A percentile compares a stretch with the other conserved stretches of the same genome.
Conservation (phyloP, 2,329 filamentous ascomycete genomes). For the Metarhizium humberi region DNA sequence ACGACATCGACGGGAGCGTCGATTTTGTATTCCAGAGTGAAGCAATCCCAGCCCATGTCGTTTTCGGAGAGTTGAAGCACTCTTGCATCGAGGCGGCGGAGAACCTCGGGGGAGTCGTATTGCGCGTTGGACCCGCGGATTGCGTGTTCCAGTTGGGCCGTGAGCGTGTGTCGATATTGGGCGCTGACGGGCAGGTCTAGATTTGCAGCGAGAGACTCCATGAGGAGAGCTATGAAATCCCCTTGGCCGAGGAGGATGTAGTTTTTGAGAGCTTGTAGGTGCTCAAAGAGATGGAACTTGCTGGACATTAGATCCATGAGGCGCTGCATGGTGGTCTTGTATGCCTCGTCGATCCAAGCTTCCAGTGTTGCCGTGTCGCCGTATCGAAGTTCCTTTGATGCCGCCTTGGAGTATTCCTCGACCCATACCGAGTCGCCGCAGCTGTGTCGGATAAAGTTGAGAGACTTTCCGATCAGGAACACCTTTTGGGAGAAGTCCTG, state of each 20-base stretch:
- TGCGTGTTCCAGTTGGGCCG: slow-evolving; percentile 94
- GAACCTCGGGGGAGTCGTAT: slow-evolving; percentile 84
- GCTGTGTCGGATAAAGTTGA: slow-evolving; percentile 96
- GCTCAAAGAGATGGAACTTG: slow-evolving; percentile 92
- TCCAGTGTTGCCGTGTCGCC: slow-evolving; percentile 89
- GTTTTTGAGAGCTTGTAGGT: slow-evolving; percentile 83
- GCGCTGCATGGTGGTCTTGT: slow-evolving; percentile 95
- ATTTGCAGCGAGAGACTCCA: slow-evolving; percentile 91
- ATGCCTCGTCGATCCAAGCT: slow-evolving; percentile 89
- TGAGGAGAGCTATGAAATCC: slow-evolving; percentile 92
- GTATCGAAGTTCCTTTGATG: slow-evolving; percentile 85
- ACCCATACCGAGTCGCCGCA: slow-evolving; percentile 94
- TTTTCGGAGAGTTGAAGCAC: slow-evolving; percentile 96
- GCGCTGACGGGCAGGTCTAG: slow-evolving; percentile 92
- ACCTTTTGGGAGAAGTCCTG: slow-evolving; percentile 92
- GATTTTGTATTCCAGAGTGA: slow-evolving; percentile 97
- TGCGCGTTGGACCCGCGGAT: slow-evolving; percentile 96
- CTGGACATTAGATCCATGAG: slow-evolving; percentile 87
- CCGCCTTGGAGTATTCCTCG: slow-evolving; percentile 84
- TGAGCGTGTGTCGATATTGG: slow-evolving; percentile 92
- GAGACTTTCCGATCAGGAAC: slow-evolving; percentile 91
- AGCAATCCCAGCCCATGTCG: slow-evolving; percentile 98
- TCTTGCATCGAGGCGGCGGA: slow-evolving; percentile 86
- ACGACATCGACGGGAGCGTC: slow-evolving; percentile 95
- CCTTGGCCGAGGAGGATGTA: slow-evolving; percentile 92